phyloP scores from a whole-genome alignment of 2,329 filamentous ascomycete species.

The Amphichorda felina region DNA sequence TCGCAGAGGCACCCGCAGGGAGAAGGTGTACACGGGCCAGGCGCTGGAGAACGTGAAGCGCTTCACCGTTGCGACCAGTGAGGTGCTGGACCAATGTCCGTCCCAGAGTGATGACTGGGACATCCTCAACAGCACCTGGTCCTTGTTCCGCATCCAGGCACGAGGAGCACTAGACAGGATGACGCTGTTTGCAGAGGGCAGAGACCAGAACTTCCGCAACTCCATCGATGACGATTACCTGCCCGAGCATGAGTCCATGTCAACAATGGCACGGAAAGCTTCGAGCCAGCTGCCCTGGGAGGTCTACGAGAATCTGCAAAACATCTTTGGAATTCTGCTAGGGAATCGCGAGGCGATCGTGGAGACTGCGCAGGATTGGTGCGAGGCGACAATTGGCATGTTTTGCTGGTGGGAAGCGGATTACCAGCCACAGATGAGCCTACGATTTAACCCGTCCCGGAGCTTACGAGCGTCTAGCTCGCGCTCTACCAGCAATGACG shows the following conservation, averaged over 20 bases:
- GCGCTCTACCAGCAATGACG: constrained; percentile 43
- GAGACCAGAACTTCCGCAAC: constrained; percentile 32
- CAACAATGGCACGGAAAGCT: constrained; percentile 61
- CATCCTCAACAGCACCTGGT: constrained; percentile 71
- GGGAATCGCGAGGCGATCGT: constrained; percentile 68
- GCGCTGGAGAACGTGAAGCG: constrained; percentile 70
- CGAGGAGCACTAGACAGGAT: constrained; percentile 58
- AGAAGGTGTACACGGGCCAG: constrained; percentile 58
- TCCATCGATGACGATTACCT: constrained; percentile 21
- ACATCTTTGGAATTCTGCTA: constrained; percentile 69
- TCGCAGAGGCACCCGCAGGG: constrained; percentile 51
- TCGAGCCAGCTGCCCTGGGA: constrained; percentile 83
- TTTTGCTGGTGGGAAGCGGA: constrained; percentile 88
- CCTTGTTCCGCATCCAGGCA: constrained; percentile 66
- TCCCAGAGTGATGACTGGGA: constrained; percentile 66
- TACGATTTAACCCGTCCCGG: constrained; percentile 27
- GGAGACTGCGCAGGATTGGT: constrained; percentile 75
- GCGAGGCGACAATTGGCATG: constrained; percentile 74
- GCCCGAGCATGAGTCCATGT: constrained; percentile 37
- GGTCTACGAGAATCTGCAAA: constrained; percentile 74
- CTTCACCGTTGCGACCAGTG: constrained; percentile 55
- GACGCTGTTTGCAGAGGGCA: constrained; percentile 68
- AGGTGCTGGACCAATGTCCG: constrained; percentile 64
- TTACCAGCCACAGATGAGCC: constrained; percentile 22
- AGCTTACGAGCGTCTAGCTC: constrained; percentile 21